phyloP scores from a whole-genome alignment of 495 filamentous ascomycete species.

The Pyronema omphalodes region DNA sequence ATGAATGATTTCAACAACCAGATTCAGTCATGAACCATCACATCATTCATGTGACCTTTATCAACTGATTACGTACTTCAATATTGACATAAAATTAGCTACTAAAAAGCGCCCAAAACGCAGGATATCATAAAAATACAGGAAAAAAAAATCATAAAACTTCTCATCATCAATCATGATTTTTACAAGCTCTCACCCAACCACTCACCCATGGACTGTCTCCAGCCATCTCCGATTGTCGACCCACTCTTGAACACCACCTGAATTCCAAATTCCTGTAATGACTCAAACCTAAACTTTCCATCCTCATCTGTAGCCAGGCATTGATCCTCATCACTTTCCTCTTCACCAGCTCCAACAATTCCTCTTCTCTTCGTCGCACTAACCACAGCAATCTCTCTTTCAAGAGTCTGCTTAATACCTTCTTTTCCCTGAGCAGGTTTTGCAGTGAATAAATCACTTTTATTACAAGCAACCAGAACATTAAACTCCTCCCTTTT shows the following conservation, averaged over 20 bases:
- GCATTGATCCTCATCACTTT: slow-evolving; percentile 64
- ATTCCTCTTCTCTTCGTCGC: slow-evolving; percentile 61
- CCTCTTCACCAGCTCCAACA: slow-evolving; percentile 55
- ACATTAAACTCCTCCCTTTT: slow-evolving; percentile 47
- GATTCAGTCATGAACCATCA: too few species aligned
- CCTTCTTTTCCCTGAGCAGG: slow-evolving; percentile 40
- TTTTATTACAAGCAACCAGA: slow-evolving; percentile 79
- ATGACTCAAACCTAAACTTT: slow-evolving; percentile 57
- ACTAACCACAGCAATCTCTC: slow-evolving; percentile 64
- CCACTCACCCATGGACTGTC: slow-evolving; percentile 60
- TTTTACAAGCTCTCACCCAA: slow-evolving; percentile 41
- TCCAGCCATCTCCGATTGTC: slow-evolving; percentile 44
- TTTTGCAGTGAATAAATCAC: slow-evolving; percentile 84
- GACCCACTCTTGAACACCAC: slow-evolving; percentile 67
- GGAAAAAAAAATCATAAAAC: too few species aligned
- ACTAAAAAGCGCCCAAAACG: too few species aligned
- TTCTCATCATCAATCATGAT: too few species aligned
- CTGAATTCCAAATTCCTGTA: slow-evolving; percentile 64
- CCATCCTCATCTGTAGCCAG: slow-evolving; percentile 61
- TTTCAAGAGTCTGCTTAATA: slow-evolving; percentile 57
- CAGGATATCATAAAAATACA: too few species aligned
- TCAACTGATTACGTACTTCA: too few species aligned
- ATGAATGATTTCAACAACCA: too few species aligned
- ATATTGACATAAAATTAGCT: too few species aligned
- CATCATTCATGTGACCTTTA: too few species aligned